Evolutionary conservation across 2,329 filamentous ascomycete genomes (phyloP), one percentile per base, ranked within the genome.

Genomic region (Mariannaea sp.): DNA sequence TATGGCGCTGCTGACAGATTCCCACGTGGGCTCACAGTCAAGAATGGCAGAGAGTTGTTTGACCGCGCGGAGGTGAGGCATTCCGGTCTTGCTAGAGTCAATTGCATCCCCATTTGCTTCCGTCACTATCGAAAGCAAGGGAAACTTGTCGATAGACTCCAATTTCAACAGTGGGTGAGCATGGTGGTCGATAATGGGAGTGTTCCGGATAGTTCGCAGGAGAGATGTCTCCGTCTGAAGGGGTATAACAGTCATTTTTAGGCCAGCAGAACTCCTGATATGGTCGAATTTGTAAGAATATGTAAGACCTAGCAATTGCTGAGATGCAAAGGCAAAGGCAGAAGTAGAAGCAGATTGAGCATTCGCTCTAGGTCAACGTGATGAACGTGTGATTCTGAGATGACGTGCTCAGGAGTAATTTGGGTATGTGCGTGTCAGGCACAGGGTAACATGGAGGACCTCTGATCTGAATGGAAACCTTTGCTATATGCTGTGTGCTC

Each of bases 81-180:
- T 75, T 3, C 85, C 83, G 12, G 80, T 82, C 39, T 73, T 75
- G 1, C 83, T 81, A 51, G 87, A 82, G 35, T 81, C 70, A 22
- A 93, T 75, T 10, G 89, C 88, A 51, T 82, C 75, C 7, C 86
- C 89, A 52, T 82, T 75, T 1, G 90, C 90, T 74, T 94, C 90
- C 6, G 87, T 88, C 1, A 85, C 84, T 58, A 92, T 86, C 38
- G 84, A 80, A 41, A 83, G 67, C 5, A 85, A 71, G 0, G 77
- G 71, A 48, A 82, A 74, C 17, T 76, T 76, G 52, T 72, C 69
- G 22, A 80, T 69, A 9, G 77, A 70, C 16, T 76, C 71, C 6
- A 75, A 73, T 30, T 80, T 80, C 8, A 90, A 79, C 1, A 91
- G 76, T 22, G 87, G 87, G 59, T 90, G 87, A 3, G 85, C 86